These are phyloP conservation scores for Alternaria conjuncta DNA, from an alignment of 2,329 filamentous ascomycete genomes.

Conservation along the genomic window DNA sequence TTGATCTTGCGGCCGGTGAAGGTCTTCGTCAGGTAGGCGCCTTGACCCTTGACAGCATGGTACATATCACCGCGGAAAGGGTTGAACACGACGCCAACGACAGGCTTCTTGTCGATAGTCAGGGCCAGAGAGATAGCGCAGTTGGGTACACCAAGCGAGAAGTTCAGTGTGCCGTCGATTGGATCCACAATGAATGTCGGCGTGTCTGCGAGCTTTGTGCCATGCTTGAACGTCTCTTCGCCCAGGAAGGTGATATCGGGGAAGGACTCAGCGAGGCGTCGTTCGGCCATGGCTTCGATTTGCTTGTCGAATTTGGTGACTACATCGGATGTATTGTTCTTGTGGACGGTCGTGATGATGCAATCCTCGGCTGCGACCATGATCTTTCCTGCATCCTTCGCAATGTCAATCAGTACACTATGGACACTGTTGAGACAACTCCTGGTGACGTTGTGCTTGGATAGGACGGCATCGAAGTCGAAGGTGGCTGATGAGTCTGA, in stretches of 20 bases:
- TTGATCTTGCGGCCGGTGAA: conserved; percentile 26
- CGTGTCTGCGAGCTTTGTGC: conserved; percentile 34
- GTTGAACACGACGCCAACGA: conserved; percentile 47
- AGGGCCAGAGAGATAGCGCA: conserved; percentile 44
- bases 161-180: conserved; percentile 50
- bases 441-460: conserved; percentile 24
- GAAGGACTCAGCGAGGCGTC: conserved; percentile 55
- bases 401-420: conserved; percentile 31
- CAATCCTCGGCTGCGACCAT: conserved; percentile 43
- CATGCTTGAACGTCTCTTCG: conserved; percentile 45
- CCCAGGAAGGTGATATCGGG: conserved; percentile 47
- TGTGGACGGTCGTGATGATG: conserved; percentile 27
- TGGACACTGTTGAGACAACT: conserved; percentile 21
- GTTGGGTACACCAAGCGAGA: conserved; percentile 48
- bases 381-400: conserved; percentile 38
- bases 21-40: conserved; percentile 36
- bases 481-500: conserved; percentile 15
- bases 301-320: conserved; percentile 63
- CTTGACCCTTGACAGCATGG: conserved; percentile 42
- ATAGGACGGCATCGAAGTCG: conserved; percentile 18
- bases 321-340: conserved; percentile 56
- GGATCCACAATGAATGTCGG: conserved; percentile 49
- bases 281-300: conserved; percentile 59
- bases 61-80: conserved; percentile 46
- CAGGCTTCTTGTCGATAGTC: conserved; percentile 38